Conservation (phyloP, 1,284 basidiomycete genomes). For the Tausonia pullulans region DNA sequence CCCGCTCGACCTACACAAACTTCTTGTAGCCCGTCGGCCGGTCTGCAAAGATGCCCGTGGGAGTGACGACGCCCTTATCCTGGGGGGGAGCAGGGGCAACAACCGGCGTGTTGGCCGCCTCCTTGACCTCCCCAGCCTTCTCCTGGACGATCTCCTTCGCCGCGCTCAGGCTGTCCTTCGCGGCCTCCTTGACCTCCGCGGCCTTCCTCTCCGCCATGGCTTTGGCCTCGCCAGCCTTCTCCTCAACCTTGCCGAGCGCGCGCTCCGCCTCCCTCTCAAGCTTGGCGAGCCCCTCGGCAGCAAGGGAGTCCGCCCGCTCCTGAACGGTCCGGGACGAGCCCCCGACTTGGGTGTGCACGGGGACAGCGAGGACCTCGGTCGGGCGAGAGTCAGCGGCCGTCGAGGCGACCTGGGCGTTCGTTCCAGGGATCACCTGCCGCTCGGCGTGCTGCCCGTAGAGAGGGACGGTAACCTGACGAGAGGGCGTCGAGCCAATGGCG, state of each 20-base stretch:
- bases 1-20: background rate
- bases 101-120: background rate
- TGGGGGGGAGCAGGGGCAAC: background rate
- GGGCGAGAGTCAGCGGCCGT: background rate
- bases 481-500: background rate
- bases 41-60: too few relatives aligned
- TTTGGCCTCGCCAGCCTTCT: background rate
- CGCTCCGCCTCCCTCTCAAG: background rate
- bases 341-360: slow-evolving; percentile 1
- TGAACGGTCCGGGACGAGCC: background rate
- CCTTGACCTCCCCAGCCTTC: background rate
- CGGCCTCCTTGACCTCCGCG: background rate
- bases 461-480: background rate
- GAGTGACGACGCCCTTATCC: too few relatives aligned
- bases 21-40: slow-evolving; percentile 1
- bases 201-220: background rate
- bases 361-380: background rate
- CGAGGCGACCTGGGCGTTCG: background rate
- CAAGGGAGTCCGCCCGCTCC: slow-evolving; percentile 6
- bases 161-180: background rate
- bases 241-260: background rate
- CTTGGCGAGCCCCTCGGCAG: background rate
- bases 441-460: background rate
- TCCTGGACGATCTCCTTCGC: background rate
- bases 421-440: background rate